phyloP scores from a whole-genome alignment of 2,329 filamentous ascomycete species.

The Fusarium caatingaense region DNA sequence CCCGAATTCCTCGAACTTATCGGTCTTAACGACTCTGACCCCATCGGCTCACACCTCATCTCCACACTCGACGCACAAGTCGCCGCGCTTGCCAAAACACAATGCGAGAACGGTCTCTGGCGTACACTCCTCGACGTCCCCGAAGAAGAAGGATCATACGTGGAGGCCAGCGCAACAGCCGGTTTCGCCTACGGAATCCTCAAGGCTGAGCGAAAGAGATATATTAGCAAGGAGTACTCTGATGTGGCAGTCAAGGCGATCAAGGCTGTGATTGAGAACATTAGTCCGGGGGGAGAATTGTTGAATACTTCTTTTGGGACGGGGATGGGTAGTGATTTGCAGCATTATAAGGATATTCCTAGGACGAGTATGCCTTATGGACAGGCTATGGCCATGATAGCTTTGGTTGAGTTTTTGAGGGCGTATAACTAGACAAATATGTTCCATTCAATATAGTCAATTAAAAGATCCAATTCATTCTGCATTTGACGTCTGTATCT shows the following conservation, averaged over 20 bases:
- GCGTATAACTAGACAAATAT: constrained; percentile 46
- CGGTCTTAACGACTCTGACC: constrained; percentile 70
- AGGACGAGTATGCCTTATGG: constrained; percentile 86
- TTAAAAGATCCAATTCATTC: no score
- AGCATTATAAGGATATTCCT: constrained; percentile 82
- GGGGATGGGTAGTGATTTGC: constrained; percentile 76
- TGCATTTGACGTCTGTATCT: background rate
- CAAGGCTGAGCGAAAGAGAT: constrained; percentile 77
- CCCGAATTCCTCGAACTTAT: constrained; percentile 83
- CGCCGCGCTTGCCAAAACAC: constrained; percentile 69
- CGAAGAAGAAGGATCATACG: constrained; percentile 75
- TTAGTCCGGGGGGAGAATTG: constrained; percentile 76
- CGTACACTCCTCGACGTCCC: constrained; percentile 77
- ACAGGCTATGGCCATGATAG: constrained; percentile 87
- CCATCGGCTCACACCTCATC: constrained; percentile 68
- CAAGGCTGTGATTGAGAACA: constrained; percentile 72
- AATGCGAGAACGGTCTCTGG: constrained; percentile 75
- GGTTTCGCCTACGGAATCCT: constrained; percentile 85
- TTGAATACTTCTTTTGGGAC: constrained; percentile 82
- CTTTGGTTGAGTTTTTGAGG: constrained; percentile 77
- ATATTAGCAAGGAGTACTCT: constrained; percentile 72
- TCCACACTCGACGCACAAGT: constrained; percentile 77
- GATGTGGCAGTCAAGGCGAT: constrained; percentile 73
- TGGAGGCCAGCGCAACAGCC: constrained; percentile 81
- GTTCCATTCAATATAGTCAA: no score